Conservation (phyloP, 192 early-diverging fungal genomes). For the Podila minutissima region DNA sequence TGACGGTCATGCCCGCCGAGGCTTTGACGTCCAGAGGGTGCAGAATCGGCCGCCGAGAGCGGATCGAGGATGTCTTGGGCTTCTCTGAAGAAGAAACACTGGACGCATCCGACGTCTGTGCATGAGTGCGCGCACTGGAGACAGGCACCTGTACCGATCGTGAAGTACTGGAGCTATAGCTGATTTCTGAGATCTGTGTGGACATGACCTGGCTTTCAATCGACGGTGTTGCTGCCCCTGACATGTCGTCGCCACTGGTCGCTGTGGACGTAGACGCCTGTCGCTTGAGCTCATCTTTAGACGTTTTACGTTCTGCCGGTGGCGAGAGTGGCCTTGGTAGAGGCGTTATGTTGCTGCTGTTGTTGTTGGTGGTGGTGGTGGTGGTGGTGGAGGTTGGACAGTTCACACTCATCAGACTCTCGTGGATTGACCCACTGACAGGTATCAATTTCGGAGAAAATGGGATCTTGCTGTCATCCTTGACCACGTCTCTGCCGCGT, state of each 20-base stretch:
- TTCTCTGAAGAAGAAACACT: conserved; percentile 7
- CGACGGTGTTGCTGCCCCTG: background rate
- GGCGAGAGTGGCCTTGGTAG: background rate
- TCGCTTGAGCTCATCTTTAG: background rate
- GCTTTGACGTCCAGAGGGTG: conserved; percentile 34
- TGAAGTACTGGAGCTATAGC: background rate
- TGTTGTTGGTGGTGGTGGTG: background rate
- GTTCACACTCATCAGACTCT: conserved; percentile 10
- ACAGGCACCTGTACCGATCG: background rate
- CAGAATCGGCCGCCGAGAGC: conserved; percentile 11
- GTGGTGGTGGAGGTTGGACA: background rate
- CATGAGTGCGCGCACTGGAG: background rate
- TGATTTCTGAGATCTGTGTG: conserved; percentile 35
- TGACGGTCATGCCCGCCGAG: conserved; percentile 11
- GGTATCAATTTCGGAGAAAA: conserved; percentile 7
- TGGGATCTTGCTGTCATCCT: conserved; percentile 10
- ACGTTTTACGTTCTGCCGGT: background rate
- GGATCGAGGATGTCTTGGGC: background rate
- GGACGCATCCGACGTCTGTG: background rate
- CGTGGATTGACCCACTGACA: conserved; percentile 12
- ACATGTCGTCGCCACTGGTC: background rate
- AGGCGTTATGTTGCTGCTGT: background rate
- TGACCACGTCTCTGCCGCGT: conserved; percentile 1
- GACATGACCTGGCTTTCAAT: conserved; percentile 44
- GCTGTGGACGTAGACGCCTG: background rate